Evolutionary conservation across 2,329 filamentous ascomycete species (phyloP).

Genomic region (Trichophyton equinum): DNA sequence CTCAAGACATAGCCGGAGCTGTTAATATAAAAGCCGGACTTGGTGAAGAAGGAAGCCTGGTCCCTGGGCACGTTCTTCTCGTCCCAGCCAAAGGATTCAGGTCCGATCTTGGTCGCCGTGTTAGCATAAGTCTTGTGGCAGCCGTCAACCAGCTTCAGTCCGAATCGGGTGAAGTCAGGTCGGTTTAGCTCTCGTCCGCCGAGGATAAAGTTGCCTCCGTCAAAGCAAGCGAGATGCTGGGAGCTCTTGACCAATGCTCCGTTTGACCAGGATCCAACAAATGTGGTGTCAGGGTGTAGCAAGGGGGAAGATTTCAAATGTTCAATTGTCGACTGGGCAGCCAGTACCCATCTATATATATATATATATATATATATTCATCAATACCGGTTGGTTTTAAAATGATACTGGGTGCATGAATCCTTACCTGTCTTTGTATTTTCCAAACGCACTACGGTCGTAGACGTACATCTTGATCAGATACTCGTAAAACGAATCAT

Average conservation of each 20-base stretch:
- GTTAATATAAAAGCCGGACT: conserved; percentile 60
- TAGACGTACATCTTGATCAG: conserved; percentile 86
- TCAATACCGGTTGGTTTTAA: background rate
- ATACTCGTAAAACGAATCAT: conserved; percentile 79
- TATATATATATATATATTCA: conserved; percentile 16
- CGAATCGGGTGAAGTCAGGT: conserved; percentile 59
- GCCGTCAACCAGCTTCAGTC: conserved; percentile 55
- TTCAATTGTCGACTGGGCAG: conserved; percentile 62
- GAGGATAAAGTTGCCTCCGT: conserved; percentile 74
- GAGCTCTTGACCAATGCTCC: conserved; percentile 27
- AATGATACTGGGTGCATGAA: background rate
- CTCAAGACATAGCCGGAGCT: conserved; percentile 53
- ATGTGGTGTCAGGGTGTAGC: conserved; percentile 57
- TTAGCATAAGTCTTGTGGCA: conserved; percentile 62
- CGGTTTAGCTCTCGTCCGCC: conserved; percentile 58
- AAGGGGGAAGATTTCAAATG: conserved; percentile 58
- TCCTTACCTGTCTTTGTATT: conserved; percentile 46
- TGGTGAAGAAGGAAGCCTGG: conserved; percentile 49
- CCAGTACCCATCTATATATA: conserved; percentile 51
- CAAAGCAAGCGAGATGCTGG: conserved; percentile 59
- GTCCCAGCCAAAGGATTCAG: conserved; percentile 57
- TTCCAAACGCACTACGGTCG: conserved; percentile 49
- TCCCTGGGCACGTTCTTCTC: conserved; percentile 36
- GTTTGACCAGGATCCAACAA: conserved; percentile 33
- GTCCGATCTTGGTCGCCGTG: conserved; percentile 62